Percentiles rank a stretch among this genome's conserved stretches.
Conservation (phyloP, 2,329 filamentous ascomycete species). For the Epichloe bromicola region DNA sequence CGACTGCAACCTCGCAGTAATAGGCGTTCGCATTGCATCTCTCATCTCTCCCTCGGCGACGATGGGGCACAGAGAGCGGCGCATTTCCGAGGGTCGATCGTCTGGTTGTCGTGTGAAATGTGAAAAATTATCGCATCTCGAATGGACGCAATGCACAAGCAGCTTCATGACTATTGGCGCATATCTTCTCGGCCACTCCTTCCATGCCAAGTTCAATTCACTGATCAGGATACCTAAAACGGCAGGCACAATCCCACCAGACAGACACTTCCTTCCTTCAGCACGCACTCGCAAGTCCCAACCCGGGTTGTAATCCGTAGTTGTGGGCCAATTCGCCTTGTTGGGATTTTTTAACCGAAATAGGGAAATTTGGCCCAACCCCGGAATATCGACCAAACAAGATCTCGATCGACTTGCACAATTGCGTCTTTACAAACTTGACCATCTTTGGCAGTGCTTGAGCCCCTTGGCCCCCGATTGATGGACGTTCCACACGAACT, state of each 20-base stretch:
- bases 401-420: not conserved
- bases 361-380: conserved; percentile 2
- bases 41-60: too few relatives aligned
- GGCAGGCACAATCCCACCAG: not conserved
- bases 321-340: not conserved
- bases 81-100: too few relatives aligned
- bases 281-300: not conserved
- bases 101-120: too few relatives aligned
- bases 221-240: not conserved
- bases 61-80: too few relatives aligned
- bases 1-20: too few relatives aligned
- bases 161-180: too few relatives aligned
- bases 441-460: not conserved
- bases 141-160: too few relatives aligned
- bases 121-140: too few relatives aligned
- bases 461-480: not conserved
- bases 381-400: not conserved
- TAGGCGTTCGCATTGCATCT: too few relatives aligned
- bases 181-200: not conserved
- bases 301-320: not conserved
- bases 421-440: not conserved
- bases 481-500: not conserved
- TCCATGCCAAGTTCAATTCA: not conserved
- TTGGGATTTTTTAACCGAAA: not conserved
- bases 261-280: not conserved